phyloP scores from a whole-genome alignment of 2,329 filamentous ascomycete species.

The Cadophora sp. region DNA sequence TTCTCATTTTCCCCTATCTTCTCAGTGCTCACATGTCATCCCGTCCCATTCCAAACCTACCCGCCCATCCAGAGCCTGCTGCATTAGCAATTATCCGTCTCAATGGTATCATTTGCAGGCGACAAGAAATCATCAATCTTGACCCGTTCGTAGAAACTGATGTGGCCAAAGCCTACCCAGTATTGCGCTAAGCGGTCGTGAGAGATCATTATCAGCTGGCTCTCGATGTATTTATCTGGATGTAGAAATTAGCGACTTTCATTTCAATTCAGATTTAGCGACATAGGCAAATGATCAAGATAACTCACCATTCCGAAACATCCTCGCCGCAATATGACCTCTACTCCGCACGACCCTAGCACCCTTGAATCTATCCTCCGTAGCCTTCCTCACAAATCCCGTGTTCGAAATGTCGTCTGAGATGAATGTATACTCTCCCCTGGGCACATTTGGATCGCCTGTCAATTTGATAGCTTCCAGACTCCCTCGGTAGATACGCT shows the following conservation, averaged over 20 bases:
- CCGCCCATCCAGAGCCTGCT: no score
- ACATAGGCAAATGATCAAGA: no score
- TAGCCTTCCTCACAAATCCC: slow-evolving; percentile 68
- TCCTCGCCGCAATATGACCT: slow-evolving; percentile 78
- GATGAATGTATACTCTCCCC: slow-evolving; percentile 84
- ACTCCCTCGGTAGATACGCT: slow-evolving; percentile 65
- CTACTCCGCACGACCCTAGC: slow-evolving; percentile 74
- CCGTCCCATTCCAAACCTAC: no score
- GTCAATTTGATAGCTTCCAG: slow-evolving; percentile 90
- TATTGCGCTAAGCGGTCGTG: slow-evolving; percentile 81
- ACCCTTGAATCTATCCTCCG: slow-evolving; percentile 74
- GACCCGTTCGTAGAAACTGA: slow-evolving; percentile 67
- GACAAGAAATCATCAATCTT: slow-evolving; percentile 59
- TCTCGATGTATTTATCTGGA: slow-evolving; percentile 75
- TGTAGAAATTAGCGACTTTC: background rate
- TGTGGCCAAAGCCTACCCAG: slow-evolving; percentile 71
- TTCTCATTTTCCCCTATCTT: background rate
- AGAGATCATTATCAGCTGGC: slow-evolving; percentile 79
- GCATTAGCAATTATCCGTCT: background rate
- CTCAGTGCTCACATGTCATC: no score
- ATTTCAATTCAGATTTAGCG: no score
- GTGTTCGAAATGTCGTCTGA: slow-evolving; percentile 75
- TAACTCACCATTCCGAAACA: slow-evolving; percentile 73
- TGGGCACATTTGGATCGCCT: slow-evolving; percentile 87
- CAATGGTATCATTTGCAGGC: slow-evolving; percentile 16